These are phyloP conservation scores for Paraglomus brasilianum DNA, from an alignment of 192 early-diverging fungal genomes.

Conservation along the genomic window DNA sequence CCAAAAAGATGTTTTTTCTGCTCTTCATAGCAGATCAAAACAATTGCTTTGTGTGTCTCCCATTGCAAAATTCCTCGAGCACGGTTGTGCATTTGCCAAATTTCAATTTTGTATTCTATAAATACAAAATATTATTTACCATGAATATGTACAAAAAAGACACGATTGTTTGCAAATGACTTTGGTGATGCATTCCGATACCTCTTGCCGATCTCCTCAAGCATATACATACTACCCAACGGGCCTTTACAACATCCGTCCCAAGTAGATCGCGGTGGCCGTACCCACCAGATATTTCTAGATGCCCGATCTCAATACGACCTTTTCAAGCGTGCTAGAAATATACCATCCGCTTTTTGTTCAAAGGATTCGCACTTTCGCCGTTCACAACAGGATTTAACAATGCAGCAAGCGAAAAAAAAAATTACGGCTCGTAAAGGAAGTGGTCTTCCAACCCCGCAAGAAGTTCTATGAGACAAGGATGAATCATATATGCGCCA, in stretches of 20 bases:
- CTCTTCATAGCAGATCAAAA: conserved; percentile 25
- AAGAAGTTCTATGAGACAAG: conserved; percentile 28
- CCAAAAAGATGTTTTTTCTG: conserved; percentile 26
- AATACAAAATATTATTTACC: conserved; percentile 2
- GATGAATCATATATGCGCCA: conserved; percentile 23
- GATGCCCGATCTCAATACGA: too few species aligned
- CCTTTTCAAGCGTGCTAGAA: too few species aligned
- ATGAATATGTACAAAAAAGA: conserved; percentile 1
- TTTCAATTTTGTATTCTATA: conserved; percentile 15
- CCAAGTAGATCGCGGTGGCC: too few species aligned
- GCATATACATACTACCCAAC: too few species aligned
- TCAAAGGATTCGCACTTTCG: too few species aligned
- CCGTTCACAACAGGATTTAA: not conserved
- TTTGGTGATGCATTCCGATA: too few species aligned
- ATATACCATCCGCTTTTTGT: too few species aligned
- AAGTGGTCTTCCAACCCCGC: conserved; percentile 10
- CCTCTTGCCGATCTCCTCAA: too few species aligned
- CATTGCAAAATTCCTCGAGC: conserved; percentile 27
- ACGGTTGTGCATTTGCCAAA: conserved; percentile 26
- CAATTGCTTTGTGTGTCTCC: conserved; percentile 29
- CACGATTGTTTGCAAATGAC: not conserved
- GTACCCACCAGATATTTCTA: too few species aligned
- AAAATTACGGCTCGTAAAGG: conserved; percentile 5
- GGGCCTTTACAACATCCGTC: too few species aligned
- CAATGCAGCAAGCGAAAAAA: not conserved